Base-by-base conservation (phyloP, 257 asterid genomes). In the Solanum rostratum region DNA sequence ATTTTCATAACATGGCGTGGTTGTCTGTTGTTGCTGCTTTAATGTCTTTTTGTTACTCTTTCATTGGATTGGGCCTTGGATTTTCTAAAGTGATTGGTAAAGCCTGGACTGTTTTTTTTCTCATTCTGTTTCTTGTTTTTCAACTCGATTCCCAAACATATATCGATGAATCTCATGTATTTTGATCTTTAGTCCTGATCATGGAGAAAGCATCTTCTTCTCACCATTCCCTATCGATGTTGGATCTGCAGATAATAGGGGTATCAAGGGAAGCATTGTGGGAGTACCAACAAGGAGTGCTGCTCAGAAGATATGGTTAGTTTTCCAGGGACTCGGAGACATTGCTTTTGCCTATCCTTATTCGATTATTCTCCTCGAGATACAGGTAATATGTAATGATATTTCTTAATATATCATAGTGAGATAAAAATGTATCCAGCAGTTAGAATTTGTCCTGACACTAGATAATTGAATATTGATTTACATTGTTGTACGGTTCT, bases 271-370 rank as follows among this genome's bases (percentile, higher is more conserved):
- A 27, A 87, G 91, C 88, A 91, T 90, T 10, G 85, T 86, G 80
- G 98, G 98, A 62, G 89, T 90, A 43, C 91, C 93, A n/a, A 66
- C 92, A 84, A 55, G 85, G 20, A 89, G 46, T 74, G 41, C 85
- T 50, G 88, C 89, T 30, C 55, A 85, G n/a, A 94, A 93, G 91
- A 80, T 90, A 33, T 92, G 94, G 93, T 82, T 87, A 39, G 79
- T 89, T 76, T 87, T 95, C 81, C 94, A 91, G 90, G 97, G 97
- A 27, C 86, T 94, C 29, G 98, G 97, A 22, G 93, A 93, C 88
- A 86, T 94, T 41, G 97, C 94, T 84, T 94, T 94, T 86, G 94
- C 97, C 68, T 94, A 88, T 88, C 98, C 97, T 7, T 93, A 90
- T 79, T 87, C 95, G 30, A 63, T 91, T 59, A 59, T 95, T 83